phyloP scores from a whole-genome alignment of 1,284 basidiomycete species.

The Microbotryum scabiosae region DNA sequence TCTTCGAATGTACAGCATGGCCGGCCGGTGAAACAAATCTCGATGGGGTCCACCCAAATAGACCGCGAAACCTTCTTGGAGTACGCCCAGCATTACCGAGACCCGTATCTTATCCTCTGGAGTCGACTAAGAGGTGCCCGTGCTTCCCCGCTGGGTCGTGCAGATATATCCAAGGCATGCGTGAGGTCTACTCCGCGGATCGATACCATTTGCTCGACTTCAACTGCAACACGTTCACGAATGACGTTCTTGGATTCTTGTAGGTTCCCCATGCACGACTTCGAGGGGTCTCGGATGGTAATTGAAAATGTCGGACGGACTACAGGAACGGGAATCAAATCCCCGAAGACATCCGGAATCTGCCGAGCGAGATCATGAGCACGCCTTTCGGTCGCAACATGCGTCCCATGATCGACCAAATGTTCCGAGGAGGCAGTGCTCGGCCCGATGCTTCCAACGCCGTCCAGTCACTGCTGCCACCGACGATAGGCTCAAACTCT shows the following conservation, averaged over 20 bases:
- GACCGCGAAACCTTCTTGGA: conserved; percentile 40
- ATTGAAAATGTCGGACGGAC: too few relatives aligned
- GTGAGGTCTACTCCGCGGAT: conserved; percentile 36
- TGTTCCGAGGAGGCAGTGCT: conserved; percentile 21
- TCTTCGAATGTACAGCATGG: conserved; percentile 34
- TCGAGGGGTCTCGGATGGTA: too few relatives aligned
- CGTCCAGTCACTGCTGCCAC: conserved; percentile 12
- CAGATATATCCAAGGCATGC: conserved; percentile 28
- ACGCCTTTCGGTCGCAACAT: conserved; percentile 41
- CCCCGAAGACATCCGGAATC: conserved; percentile 3
- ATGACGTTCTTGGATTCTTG: conserved; percentile 38
- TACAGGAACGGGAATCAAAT: too few relatives aligned
- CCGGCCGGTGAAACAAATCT: conserved; percentile 34
- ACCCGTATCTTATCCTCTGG: background rate
- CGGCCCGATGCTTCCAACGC: conserved; percentile 9
- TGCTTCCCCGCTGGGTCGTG: too few relatives aligned
- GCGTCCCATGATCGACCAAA: conserved; percentile 39
- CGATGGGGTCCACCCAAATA: conserved; percentile 38
- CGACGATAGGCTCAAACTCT: background rate
- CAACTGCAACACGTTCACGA: conserved; percentile 39
- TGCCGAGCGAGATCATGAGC: conserved; percentile 38
- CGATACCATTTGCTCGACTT: conserved; percentile 39
- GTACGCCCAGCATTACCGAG: conserved; percentile 21
- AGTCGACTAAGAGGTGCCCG: background rate
- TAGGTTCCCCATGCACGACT: conserved; percentile 3